Evolutionary conservation across 257 asterid species (phyloP), one percentile per base, ranked within the genome.

Genomic region (Scutellaria barbata): DNA sequence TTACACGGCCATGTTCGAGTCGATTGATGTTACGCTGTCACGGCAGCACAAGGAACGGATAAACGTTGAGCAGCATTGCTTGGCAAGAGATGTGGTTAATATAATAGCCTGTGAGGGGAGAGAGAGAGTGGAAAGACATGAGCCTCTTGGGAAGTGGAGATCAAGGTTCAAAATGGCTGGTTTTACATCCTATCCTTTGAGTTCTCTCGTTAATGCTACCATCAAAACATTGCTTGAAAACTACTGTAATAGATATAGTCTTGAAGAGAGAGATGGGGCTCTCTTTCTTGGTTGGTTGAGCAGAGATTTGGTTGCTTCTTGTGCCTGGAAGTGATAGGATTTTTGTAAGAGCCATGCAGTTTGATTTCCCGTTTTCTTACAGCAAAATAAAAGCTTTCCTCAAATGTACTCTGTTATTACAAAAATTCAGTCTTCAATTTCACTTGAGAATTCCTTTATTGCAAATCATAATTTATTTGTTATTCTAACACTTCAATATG

Each of bases 271-370:
- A 78, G 92, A 92, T 78, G 96, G 92, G 7, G 96, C 96, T 56
- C 82, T 92, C 41, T 90, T 84, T 83, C 95, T 92, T 76, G 98
- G 98, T 64, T 92, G 98, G 98, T 80, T 88, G 89, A 80, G 86
- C 65, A 88, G 96, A 72, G 93, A 92, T 81, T 85, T 92, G 80
- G 96, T 90, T 16, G 95, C 89, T 73, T 81, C 96, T 71, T 90
- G 96, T 82, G 96, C 98, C 16, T 92, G 98, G 98, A 88, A 85
- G 43, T 92, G 87, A 86, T 56, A 17, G 13, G 50, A 10, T 13
- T 10, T 41, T 43, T 56, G 39, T 33, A 20, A 11, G 43, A 39
- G 25, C 7, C 39, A 54, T 42, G 13, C 17, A 25, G 30, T 25
- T 25, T n/a, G n/a, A n/a, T n/a, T n/a, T n/a, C n/a, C 60, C 30